Conservation (phyloP, 768 basidiomycete genomes). For the Calocera cornea region DNA sequence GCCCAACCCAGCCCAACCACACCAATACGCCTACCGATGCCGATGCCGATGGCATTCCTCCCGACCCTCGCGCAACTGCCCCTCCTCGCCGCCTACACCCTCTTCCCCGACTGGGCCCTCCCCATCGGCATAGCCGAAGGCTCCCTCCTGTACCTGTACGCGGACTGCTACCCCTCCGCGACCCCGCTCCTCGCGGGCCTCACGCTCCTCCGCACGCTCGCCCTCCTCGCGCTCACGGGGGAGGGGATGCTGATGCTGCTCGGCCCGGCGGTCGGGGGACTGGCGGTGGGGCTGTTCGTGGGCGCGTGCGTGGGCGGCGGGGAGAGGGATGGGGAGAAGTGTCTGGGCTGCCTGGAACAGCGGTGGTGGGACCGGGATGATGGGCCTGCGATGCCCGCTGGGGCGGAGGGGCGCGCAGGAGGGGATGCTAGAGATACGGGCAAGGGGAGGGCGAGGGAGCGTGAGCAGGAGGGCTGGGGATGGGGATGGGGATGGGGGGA, state of each 20-base stretch:
- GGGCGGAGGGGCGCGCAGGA: too few relatives aligned
- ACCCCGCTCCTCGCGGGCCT: background rate
- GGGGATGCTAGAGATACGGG: conserved; percentile 12
- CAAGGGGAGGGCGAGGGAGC: background rate
- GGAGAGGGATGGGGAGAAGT: background rate
- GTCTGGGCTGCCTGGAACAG: background rate
- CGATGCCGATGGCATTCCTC: background rate
- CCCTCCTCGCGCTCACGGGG: background rate
- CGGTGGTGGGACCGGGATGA: background rate
- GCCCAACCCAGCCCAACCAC: too few relatives aligned
- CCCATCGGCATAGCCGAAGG: background rate
- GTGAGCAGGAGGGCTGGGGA: background rate
- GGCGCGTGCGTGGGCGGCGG: background rate
- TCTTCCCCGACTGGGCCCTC: background rate
- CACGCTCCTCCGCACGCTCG: background rate
- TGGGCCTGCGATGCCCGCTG: too few relatives aligned
- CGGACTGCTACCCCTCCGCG: background rate
- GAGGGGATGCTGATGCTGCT: background rate
- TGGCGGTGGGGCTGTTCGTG: background rate
- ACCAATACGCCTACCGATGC: too few relatives aligned
- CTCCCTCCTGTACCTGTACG: background rate
- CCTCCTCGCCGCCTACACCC: background rate
- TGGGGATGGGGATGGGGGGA: background rate
- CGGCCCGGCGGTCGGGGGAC: background rate
- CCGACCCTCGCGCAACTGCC: background rate